Evolutionary conservation across 345 rosid genomes (phyloP), one percentile per base, ranked within the genome.

Genomic region (Syzygium aromaticum): DNA sequence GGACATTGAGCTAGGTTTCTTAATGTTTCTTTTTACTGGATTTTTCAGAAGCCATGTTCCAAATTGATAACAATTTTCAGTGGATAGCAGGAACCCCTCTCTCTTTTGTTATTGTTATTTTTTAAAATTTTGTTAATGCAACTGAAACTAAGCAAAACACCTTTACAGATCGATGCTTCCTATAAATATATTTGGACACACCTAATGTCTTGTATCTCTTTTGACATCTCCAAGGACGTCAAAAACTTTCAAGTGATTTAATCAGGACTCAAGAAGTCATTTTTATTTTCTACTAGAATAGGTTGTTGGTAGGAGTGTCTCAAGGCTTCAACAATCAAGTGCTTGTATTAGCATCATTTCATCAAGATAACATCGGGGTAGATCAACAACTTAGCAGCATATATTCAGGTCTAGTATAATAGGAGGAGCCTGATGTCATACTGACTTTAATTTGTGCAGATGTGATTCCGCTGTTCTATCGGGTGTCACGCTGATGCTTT

Each of bases 391-490:
- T 73, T 73, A 43, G 82, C 49, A 73, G 82, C 82, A 38, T 73
- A 25, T 49, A 25, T 73, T 73, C 82, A 38, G 27, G 46, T 73
- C 82, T 11, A 14, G 28, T 46, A 33, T 21, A 53, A 7, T 28
- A 85, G 38, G 82, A 83, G 52, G n/a, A 40, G 73, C 88, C 77
- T 80, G 86, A 80, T 53, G 67, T 52, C 25, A 73, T 38, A 51
- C 15, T 85, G 86, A 86, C 88, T 85, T 90, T 87, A 87, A 87
- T 86, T 84, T 87, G 89, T 92, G 91, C 94, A 98, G 99, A 90
- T 95, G 97, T 89, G 98, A 95, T 90, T 98, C 99, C 25, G 98
- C 97, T 73, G 93, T 98, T 89, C 88, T 94, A 84, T 96, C 96
- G 49, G 99, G 99, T 84, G 94, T 93, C 84, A 92, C 98, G 0